Base-by-base conservation (phyloP, 176 grass and related monocot genomes). In the Coix lacrymajobi region DNA sequence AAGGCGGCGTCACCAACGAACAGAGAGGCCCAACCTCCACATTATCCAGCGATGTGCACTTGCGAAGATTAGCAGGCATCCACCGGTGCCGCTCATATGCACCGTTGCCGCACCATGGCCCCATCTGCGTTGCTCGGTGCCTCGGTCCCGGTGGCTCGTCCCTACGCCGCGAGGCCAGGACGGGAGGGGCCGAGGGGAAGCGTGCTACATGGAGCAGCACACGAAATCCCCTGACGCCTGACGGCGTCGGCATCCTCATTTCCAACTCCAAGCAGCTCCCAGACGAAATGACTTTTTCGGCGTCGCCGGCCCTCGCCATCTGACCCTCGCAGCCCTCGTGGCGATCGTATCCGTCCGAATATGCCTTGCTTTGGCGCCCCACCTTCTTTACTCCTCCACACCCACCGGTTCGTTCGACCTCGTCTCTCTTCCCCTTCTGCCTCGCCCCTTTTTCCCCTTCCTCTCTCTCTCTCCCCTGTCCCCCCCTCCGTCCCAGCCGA, bases 351-450 rank as follows among this genome's bases (percentile, higher is more conserved):
- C 86, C 89, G 79, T 76, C 86, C 92, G 89, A 88, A 89, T 91
- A 87, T 91, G 87, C 92, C 92, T 89, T 76, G 40, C 85, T 71
- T 88, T 84, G 85, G 85, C 86, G 92, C 86, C 89, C 83, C 88
- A 72, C 58, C 49, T 57, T 44, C 76, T 38, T 77, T 44, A 62
- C 73, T 70, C 66, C 81, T 14, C 83, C 40, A 12, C 85, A 77
- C 68, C 79, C 46, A 76, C 60, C 69, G 7, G 7, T 7, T 34
- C 44, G 69, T 15, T 45, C 69, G 39, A 26, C n/a, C 5, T 32
- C 60, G 19, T 28, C 17, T 61, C 61, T 51, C 8, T 54, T 45
- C 28, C 58, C 70, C 25, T 34, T 63, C 24, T 19, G 60, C 30
- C 43, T 31, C 26, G 2, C 38, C 57, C n/a, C n/a, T n/a, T 38